Percentiles rank a stretch among this genome's conserved stretches.
phyloP scores from a whole-genome alignment of 768 basidiomycete genomes.

The Tricholoma hemisulphureum region DNA sequence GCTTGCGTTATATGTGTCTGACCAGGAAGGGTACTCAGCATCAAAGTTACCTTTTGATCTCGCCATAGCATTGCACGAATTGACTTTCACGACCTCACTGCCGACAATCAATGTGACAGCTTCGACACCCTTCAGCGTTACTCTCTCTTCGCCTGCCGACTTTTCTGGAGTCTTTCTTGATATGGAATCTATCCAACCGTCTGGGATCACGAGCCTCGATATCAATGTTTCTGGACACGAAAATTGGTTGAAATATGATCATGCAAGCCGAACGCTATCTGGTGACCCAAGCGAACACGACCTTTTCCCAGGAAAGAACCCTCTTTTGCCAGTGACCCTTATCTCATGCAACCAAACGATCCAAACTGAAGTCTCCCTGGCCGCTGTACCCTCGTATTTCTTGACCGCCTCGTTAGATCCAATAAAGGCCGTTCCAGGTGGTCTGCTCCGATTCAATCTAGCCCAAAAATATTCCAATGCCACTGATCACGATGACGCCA shows the following conservation, averaged over 20 bases:
- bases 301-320: conserved; percentile 29
- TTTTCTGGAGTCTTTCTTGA: conserved; percentile 66
- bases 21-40: conserved; percentile 70
- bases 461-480: conserved; percentile 54
- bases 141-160: conserved; percentile 53
- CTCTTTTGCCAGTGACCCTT: conserved; percentile 58
- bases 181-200: conserved; percentile 51
- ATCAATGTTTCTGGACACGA: conserved; percentile 59
- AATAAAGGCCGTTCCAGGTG: conserved; percentile 51
- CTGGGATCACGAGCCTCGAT: conserved; percentile 53
- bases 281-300: conserved; percentile 59
- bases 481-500: conserved; percentile 45
- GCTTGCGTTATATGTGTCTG: conserved; percentile 66
- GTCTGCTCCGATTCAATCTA: conserved; percentile 53
- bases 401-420: conserved; percentile 53
- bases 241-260: conserved; percentile 63
- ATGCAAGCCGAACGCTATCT: conserved; percentile 50
- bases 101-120: conserved; percentile 73
- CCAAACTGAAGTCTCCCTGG: conserved; percentile 60
- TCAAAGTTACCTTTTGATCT: conserved; percentile 59
- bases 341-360: conserved; percentile 70
- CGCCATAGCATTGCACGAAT: conserved; percentile 65
- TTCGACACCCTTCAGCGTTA: conserved; percentile 50
- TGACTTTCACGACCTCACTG: conserved; percentile 50
- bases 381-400: conserved; percentile 75